Base-by-base conservation (phyloP, 1,284 basidiomycete species). In the Testicularia cyperi region DNA sequence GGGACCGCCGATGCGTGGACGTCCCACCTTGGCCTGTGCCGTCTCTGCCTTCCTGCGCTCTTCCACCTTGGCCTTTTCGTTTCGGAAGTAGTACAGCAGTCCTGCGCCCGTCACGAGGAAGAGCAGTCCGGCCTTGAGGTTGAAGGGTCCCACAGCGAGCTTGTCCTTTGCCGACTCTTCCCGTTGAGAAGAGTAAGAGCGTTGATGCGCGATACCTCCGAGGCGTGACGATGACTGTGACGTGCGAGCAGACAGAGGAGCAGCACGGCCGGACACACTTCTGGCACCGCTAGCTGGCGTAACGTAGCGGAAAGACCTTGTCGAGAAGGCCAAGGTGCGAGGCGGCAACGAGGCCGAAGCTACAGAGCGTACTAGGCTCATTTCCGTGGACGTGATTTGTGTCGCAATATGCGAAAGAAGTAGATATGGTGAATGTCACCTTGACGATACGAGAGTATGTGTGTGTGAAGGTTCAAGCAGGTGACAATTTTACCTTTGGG, bases 31-130 rank as follows among this genome's bases (percentile, higher is more conserved):
- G 34, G 65, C 65, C 12, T 53, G 36, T 5, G 65, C 61, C 3
- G 57, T 64, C 39, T 68, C 70, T 13, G 49, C 51, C 21, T 48
- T 48, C 22, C 58, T 43, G 5, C 55, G 28, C 33, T 62, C 54
- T 7, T 57, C 65, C 3, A 75, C 53, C 19, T 57, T 55, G n/a
- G 41, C 38, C 79, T 97, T 97, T 78, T 96, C 92, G 44, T 84
- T 80, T 38, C 85, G 83, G 78, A 98, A 97, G 80, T 97, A 97
- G 67, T 83, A 85, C 73, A 86, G 90, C 22, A 98, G 80, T 1
- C 86, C 91, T 5, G 82, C 79, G 5, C 92, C 92, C 1, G 90
- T 88, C 1, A 83, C 79, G 27, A 94, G 77, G 77, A 98, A 96
- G 15, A 97, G 74, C 0, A 82, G 83, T 0, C 88, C 91, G 0